phyloP scores from a whole-genome alignment of 1,284 basidiomycete species.

The Marasmius tenuissimus region DNA sequence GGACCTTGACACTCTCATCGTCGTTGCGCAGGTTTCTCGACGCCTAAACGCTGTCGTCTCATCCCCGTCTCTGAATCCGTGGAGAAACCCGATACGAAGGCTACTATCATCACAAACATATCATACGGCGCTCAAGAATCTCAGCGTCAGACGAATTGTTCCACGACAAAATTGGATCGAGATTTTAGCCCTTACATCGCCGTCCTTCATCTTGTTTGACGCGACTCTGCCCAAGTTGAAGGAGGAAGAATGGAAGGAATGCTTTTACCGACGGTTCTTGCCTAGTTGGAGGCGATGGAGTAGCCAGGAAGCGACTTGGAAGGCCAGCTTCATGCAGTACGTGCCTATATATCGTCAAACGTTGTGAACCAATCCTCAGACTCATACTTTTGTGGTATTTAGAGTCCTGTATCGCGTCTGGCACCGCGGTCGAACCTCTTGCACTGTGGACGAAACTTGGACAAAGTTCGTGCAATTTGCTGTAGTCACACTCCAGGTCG shows the following conservation, averaged over 20 bases:
- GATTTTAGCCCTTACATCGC: constrained; percentile 57
- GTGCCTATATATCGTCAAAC: constrained; percentile 13
- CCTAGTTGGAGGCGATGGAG: constrained; percentile 73
- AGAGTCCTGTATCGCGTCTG: constrained; percentile 62
- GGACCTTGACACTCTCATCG: constrained; percentile 58
- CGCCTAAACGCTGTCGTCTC: constrained; percentile 55
- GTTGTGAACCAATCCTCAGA: not conserved
- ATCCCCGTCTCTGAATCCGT: constrained; percentile 67
- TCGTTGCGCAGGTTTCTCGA: constrained; percentile 57
- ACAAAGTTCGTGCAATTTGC: constrained; percentile 53
- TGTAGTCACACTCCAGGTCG: constrained; percentile 6
- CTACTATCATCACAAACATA: constrained; percentile 49
- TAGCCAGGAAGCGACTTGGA: constrained; percentile 56
- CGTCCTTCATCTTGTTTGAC: constrained; percentile 64
- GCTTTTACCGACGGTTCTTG: constrained; percentile 65
- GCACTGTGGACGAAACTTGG: constrained; percentile 80
- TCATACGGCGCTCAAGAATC: constrained; percentile 50
- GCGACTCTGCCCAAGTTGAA: constrained; percentile 65
- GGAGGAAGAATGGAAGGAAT: constrained; percentile 68
- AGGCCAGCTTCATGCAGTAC: constrained; percentile 61
- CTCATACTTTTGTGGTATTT: constrained; percentile 4
- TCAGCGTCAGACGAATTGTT: constrained; percentile 59
- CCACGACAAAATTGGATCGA: constrained; percentile 77
- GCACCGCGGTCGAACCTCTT: constrained; percentile 64
- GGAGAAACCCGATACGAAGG: constrained; percentile 65